Evolutionary conservation across 495 filamentous ascomycete species (phyloP), one percentile per base, ranked within the genome.

Genomic region (Tuber umbilicatum): DNA sequence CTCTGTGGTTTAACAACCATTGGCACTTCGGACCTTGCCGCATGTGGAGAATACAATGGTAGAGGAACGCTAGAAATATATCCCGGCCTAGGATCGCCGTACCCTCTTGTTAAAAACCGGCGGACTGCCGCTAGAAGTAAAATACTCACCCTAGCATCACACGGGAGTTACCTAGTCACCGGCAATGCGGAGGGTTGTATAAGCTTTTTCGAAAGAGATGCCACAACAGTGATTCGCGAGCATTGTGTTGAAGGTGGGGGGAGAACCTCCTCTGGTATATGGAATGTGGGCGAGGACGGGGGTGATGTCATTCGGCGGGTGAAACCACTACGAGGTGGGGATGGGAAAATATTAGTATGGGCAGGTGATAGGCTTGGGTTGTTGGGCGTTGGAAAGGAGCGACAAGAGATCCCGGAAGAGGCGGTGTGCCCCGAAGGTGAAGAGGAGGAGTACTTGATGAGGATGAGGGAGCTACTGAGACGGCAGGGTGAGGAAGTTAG

Each of bases 41-140:
- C 94, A 27, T 92, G 91, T 74, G 94, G 94, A n/a, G 93, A 97
- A 82, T 98, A 98, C 84, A 96, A 96, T 74, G 93, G 92, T 31
- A 91, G 94, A 80, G 94, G 94, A 9, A 94, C 92, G 0, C 85
- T 98, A 16, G 94, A 98, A 81, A 84, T 97, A n/a, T 97, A 97
- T 83, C 89, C 89, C 70, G 45, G 45, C n/a, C 78, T 80, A 74
- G 86, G 45, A 80, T 81, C n/a, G 78, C 79, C 21, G 50, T 43
- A 31, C 14, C 71, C 76, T 17, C 73, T 68, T 47, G 82, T 81
- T 19, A 91, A 90, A 78, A 98, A 98, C 79, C 90, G 94, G 5
- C 92, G 94, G 81, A 94, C 91, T 16, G 90, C 92, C 10, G 91
- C 92, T 21, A 86, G 87, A 68, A 92, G 91, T 16, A 96, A 95